Conservation (phyloP, 2,329 filamentous ascomycete species). For the Pseudogymnoascus sp. region DNA sequence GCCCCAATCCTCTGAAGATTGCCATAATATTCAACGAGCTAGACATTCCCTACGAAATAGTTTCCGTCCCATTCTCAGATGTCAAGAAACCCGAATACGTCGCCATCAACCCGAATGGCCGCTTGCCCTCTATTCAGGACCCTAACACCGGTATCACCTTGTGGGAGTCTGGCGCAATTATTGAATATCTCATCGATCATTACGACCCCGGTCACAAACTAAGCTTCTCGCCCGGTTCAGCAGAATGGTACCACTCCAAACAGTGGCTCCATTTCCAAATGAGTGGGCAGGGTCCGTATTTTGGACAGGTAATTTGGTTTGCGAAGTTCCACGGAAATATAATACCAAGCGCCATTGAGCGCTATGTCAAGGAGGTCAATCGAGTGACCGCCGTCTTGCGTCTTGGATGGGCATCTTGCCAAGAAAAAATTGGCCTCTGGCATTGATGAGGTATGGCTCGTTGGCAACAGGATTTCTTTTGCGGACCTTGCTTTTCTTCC, state of each 20-base stretch:
- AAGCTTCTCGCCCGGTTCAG: neutral
- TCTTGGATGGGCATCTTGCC: conserved; percentile 32
- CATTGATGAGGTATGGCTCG: conserved; percentile 27
- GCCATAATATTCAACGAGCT: no score
- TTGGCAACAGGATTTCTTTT: conserved; percentile 32
- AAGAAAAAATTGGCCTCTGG: conserved; percentile 16
- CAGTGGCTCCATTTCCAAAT: conserved; percentile 33
- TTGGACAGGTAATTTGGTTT: conserved; percentile 29
- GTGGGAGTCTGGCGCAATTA: conserved; percentile 25
- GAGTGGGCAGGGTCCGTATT: conserved; percentile 30
- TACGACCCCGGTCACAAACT: conserved; percentile 28
- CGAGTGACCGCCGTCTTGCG: conserved; percentile 29
- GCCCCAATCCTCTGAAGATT: neutral
- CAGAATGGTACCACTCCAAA: conserved; percentile 18
- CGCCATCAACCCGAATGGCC: conserved; percentile 20
- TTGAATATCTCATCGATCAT: conserved; percentile 33
- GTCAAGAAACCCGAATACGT: conserved; percentile 31
- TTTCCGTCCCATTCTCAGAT: neutral
- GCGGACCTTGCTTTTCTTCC: conserved; percentile 26
- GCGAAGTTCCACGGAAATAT: conserved; percentile 28
- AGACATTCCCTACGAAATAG: no score
- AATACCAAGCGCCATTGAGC: conserved; percentile 33
- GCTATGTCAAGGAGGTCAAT: conserved; percentile 37
- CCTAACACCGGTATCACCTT: conserved; percentile 32
- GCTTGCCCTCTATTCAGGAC: conserved; percentile 26